Evolutionary conservation across 306 rosid species (phyloP).

Genomic region (Rosa persica): DNA sequence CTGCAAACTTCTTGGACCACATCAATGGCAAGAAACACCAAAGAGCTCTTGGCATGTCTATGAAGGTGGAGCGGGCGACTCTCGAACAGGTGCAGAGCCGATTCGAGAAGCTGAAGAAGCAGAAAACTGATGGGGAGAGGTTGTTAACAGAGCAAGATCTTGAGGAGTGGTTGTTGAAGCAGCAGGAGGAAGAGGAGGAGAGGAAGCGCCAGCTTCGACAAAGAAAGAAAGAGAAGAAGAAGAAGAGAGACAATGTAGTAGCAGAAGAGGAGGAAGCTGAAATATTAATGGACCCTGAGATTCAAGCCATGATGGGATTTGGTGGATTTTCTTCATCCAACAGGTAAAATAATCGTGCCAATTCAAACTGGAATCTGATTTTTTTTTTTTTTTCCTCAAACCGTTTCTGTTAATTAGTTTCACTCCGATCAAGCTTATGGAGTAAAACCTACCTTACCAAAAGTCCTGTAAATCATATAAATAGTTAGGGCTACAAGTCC

Average conservation of each 20-base stretch:
- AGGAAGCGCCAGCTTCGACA: background rate
- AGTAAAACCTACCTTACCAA: background rate
- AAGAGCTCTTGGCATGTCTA: background rate
- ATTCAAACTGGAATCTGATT: background rate
- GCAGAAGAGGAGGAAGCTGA: background rate
- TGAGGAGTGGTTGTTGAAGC: background rate
- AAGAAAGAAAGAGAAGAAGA: background rate
- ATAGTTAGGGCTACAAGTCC: too few species aligned
- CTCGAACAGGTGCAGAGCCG: background rate
- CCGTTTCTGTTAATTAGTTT: background rate
- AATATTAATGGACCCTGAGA: background rate
- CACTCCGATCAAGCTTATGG: background rate
- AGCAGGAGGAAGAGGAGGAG: background rate
- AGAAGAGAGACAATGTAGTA: background rate
- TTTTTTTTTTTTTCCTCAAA: background rate
- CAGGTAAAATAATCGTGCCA: background rate
- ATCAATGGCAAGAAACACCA: slow-evolving; percentile 6
- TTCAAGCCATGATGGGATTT: background rate
- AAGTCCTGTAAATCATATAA: background rate
- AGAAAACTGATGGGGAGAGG: background rate
- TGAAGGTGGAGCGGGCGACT: background rate
- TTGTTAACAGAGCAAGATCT: background rate
- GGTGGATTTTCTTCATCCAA: background rate
- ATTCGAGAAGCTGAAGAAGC: background rate
- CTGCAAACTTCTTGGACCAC: slow-evolving; percentile 3